A percentile compares a stretch with the other conserved stretches of the same genome.
phyloP scores from a whole-genome alignment of 192 early-diverging fungal genomes.

The Coemansia aciculifera region DNA sequence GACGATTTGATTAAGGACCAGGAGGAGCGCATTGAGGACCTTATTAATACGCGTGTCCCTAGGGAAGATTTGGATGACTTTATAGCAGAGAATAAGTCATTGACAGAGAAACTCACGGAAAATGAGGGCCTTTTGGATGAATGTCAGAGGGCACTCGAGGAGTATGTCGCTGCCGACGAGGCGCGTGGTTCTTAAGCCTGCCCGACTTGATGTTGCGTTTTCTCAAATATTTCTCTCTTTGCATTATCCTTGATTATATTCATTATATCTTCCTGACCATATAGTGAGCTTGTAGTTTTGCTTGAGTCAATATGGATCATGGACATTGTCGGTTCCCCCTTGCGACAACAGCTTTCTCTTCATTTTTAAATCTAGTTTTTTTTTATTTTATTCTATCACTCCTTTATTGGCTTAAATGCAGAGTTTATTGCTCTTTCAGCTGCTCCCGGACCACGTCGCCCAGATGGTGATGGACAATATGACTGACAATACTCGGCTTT shows the following conservation, averaged over 20 bases:
- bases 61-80: conserved; percentile 50
- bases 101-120: conserved; percentile 27
- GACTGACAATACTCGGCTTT: neutral
- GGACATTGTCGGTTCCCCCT: no score
- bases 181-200: neutral
- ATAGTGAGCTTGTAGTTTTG: no score
- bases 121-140: conserved; percentile 46
- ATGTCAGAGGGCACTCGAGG: conserved; percentile 49
- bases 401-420: no score
- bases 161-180: conserved; percentile 34
- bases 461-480: neutral
- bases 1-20: conserved; percentile 48
- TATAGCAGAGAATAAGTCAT: conserved; percentile 28
- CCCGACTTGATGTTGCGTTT: neutral
- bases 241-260: neutral
- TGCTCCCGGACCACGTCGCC: neutral
- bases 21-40: conserved; percentile 40
- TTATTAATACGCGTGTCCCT: conserved; percentile 51
- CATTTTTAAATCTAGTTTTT: no score
- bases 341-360: no score
- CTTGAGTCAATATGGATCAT: no score
- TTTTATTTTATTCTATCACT: no score
- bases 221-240: neutral
- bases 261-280: no score
- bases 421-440: neutral